Evolutionary conservation across 75 land plant species (phyloP), one percentile per base, ranked within the genome.

Genomic region (Sequoia sempervirens): DNA sequence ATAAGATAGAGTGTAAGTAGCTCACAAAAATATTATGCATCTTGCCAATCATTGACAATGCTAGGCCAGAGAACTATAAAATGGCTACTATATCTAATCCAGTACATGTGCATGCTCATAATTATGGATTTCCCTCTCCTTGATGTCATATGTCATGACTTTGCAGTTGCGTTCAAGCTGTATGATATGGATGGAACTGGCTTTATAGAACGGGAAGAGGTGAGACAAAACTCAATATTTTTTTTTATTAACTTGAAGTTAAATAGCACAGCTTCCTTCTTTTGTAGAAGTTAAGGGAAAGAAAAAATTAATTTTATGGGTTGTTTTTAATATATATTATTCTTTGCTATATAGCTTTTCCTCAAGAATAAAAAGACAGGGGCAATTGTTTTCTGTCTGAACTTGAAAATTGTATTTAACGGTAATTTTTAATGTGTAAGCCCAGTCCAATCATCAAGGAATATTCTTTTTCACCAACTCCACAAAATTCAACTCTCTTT

Each of bases 201-300:
- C 61, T 95, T 84, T 36, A 97, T 97, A 73, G 99, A 93, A 81
- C 87, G 99, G 28, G 93, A 92, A 83, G 99, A 96, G 97, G 99
- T 96, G 91, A 79, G 69, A 47, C 50, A 45, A 76, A 41, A 45
- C 50, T 75, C 5, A 13, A 38, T 10, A n/a, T 4, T n/a, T n/a
- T 12, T 78, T 20, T n/a, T 78, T 11, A 43, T 9, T 43, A 30
- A 43, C 23, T 78, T 43, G 4, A 40, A 40, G 41, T 40, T 40
- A 1, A 40, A 38, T 38, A 18, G 20, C 38, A 3, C 20, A 75
- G 79, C 40, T 17, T 40, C 15, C 54, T 53, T 75, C 40, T 20
- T 75, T 40, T 26, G 23, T 75, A 58, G 80, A 45, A 45, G 40
- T 78, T 23, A 38, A 43, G 80, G 38, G 34, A 69, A 9, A 69